These are phyloP conservation scores for Globisporangium yorkense DNA, from an alignment of 352 stramenopile genomes.

Conservation along the genomic window DNA sequence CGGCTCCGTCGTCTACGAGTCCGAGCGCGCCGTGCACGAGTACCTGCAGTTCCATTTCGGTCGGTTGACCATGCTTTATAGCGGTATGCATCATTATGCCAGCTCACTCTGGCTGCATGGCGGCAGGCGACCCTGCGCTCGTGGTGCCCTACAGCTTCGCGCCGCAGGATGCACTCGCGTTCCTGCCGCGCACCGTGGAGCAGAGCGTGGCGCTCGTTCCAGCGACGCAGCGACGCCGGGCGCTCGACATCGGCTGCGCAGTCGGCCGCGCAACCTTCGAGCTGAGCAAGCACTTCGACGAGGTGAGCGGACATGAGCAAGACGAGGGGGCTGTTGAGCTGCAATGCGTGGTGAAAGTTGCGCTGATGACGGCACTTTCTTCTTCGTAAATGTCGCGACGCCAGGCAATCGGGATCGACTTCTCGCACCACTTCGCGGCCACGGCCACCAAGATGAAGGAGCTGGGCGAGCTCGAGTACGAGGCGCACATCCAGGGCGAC, in stretches of 20 bases:
- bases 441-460: conserved; percentile 86
- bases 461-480: conserved; percentile 73
- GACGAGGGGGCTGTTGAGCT: background rate
- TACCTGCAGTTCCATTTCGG: conserved; percentile 91
- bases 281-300: conserved; percentile 89
- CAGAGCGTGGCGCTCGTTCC: conserved; percentile 56
- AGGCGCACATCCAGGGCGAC: conserved; percentile 87
- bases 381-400: too few species aligned
- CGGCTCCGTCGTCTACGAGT: conserved; percentile 86
- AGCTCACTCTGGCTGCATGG: too few species aligned
- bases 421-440: conserved; percentile 87
- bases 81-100: background rate
- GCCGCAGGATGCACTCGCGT: conserved; percentile 77
- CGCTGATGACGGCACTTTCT: background rate
- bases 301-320: conserved; percentile 28
- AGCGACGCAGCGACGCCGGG: conserved; percentile 51
- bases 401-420: conserved; percentile 91
- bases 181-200: conserved; percentile 83
- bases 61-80: conserved; percentile 9
- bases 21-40: conserved; percentile 79
- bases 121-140: conserved; percentile 48
- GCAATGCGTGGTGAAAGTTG: background rate
- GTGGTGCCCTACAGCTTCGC: conserved; percentile 67
- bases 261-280: conserved; percentile 93
- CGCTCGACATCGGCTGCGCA: conserved; percentile 93